Evolutionary conservation across 441 rosid genomes (phyloP), one percentile per base, ranked within the genome.

Genomic region (Cnidoscolus chayamansa): DNA sequence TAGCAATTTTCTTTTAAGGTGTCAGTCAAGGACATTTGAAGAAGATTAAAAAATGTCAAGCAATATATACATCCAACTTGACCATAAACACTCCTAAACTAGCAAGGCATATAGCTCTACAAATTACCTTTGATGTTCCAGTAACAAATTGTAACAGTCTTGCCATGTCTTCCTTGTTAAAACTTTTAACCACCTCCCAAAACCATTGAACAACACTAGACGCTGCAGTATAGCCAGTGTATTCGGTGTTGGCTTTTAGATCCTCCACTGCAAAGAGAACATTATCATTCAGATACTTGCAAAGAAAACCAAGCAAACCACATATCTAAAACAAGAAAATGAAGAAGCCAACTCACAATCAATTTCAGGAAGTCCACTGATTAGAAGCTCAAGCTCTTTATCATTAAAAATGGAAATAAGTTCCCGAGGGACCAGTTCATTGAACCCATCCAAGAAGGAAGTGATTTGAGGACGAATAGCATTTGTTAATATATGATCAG

Each of bases 361-460:
- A 80, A 96, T 96, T 81, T 96, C 99, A 11, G 99, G 99, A 77
- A 96, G 93, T 30, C 99, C 99, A 25, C 99, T 96, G 73, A 96
- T 96, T 59, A 96, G 90, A 12, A 96, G 90, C 87, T 96, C 99
- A 15, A 96, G 94, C 89, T 96, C 99, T 83, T 93, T 96, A 73
- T 96, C 99, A 65, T 96, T 90, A 68, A 96, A 96, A 67, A 93
- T 89, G 70, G 97, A 92, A 72, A 96, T 92, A 20, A 96, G 91
- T 50, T 91, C 93, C 64, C 87, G 80, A 3, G 90, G 88, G 35
- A 93, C 86, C 85, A 96, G 79, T 75, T 96, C 99, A 70, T 71
- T 80, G 79, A 93, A 96, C 66, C 99, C 99, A 57, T 90, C 96
- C 0, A 96, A 85, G 88, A 96, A 96, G 54, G 97, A 85, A 68